Evolutionary conservation across 805 yeast species (phyloP).

Genomic region (Yamadazyma kitorensis): DNA sequence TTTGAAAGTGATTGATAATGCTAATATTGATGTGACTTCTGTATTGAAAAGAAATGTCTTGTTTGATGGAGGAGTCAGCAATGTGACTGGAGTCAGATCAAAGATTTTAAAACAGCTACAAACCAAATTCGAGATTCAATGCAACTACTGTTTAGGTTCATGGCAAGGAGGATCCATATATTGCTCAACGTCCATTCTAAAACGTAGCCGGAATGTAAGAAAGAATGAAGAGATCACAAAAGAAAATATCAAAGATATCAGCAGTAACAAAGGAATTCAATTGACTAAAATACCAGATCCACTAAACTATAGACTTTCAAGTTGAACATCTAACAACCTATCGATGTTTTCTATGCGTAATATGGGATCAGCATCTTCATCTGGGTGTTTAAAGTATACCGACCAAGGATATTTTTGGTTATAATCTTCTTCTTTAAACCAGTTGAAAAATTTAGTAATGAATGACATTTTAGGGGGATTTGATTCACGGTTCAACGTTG

Average conservation of each 20-base stretch:
- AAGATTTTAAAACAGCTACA: slow-evolving; percentile 15
- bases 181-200: slow-evolving; percentile 17
- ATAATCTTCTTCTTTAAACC: slow-evolving; percentile 35
- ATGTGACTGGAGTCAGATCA: slow-evolving; percentile 22
- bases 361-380: not conserved
- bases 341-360: slow-evolving; percentile 1
- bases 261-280: slow-evolving; percentile 4
- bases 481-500: too few relatives aligned
- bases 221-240: slow-evolving; percentile 21
- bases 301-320: slow-evolving; percentile 3
- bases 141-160: slow-evolving; percentile 19
- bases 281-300: slow-evolving; percentile 12
- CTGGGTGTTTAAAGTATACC: slow-evolving; percentile 5
- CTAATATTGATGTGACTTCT: slow-evolving; percentile 19
- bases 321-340: slow-evolving; percentile 1
- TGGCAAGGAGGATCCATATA: slow-evolving; percentile 35
- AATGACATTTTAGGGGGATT: not conserved
- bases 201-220: slow-evolving; percentile 15
- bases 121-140: not conserved
- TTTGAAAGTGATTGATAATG: not conserved
- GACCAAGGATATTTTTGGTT: slow-evolving; percentile 18
- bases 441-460: slow-evolving; percentile 22
- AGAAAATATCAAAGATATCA: slow-evolving; percentile 14
- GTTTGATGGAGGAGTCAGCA: slow-evolving; percentile 22
- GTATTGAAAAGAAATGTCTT: slow-evolving; percentile 18